Base-by-base conservation (phyloP, 2,329 filamentous ascomycete species). In the Penicillium sp. region DNA sequence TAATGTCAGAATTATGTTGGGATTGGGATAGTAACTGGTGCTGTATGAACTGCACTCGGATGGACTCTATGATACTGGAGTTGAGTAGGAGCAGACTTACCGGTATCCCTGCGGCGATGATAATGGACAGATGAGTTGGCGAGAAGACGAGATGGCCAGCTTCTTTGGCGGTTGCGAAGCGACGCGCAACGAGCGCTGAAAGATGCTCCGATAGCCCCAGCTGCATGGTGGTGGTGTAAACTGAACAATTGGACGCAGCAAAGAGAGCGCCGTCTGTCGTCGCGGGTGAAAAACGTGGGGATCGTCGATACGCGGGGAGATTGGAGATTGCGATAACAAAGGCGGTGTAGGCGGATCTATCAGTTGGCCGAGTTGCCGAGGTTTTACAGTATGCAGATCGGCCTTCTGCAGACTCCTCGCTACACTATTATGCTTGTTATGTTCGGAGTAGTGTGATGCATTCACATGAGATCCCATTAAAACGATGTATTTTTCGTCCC, bases 91-190 rank as follows among this genome's bases (percentile, higher is more conserved):
- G n/a, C n/a, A n/a, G 21, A 40, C 54, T 45, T 58, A 70, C 67
- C 8, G 65, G 57, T 19, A 67, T 52, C 30, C 60, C 62, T 29
- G 56, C 55, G 1, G 56, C 50, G 26, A 55, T 55, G 17, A 70
- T 47, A 19, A 64, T 63, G 4, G 65, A 54, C 19, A 70, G 52
- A 35, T 70, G 59, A 1, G 68, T 71, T 15, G 56, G 45, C 8
- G 67, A 69, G 46, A 71, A 69, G 10, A 65, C 43, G 1, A 71
- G 51, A 34, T 62, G 57, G 4, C 62, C 58, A 4, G 54, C 53
- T 27, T 68, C 63, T 49, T 62, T 65, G 16, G 67, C 67, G 5
- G 60, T 42, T 3, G 31, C 39, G 30, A 69, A 70, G 13, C 60
- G 62, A 20, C 52, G 56, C 10, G 57, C 48, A 30, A 70, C 67